Conservation (phyloP, 805 yeast species). For the Yamadazyma olivae region DNA sequence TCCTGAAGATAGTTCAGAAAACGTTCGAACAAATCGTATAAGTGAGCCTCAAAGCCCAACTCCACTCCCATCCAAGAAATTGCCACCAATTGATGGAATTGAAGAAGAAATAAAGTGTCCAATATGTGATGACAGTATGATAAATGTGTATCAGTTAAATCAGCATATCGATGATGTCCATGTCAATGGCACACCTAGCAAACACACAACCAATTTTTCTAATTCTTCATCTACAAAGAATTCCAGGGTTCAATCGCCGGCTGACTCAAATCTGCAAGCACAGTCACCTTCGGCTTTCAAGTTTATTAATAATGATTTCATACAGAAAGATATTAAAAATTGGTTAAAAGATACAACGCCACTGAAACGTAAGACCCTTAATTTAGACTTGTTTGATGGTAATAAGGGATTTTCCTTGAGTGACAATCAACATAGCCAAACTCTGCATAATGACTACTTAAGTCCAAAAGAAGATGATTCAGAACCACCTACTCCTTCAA, state of each 20-base stretch:
- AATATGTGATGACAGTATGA: slow-evolving; percentile 61
- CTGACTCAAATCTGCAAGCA: slow-evolving; percentile 5
- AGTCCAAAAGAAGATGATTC: background rate
- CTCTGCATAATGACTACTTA: too few species aligned
- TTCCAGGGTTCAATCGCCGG: background rate
- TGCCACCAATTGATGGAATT: background rate
- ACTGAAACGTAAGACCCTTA: slow-evolving; percentile 36
- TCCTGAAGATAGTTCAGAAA: slow-evolving; percentile 1
- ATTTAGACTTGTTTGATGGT: slow-evolving; percentile 50
- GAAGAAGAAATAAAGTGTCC: slow-evolving; percentile 48
- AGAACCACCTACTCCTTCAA: too few species aligned
- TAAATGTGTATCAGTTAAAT: slow-evolving; percentile 53
- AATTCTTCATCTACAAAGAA: background rate
- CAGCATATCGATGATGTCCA: slow-evolving; percentile 73
- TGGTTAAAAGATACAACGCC: slow-evolving; percentile 35
- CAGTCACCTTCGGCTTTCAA: slow-evolving; percentile 6
- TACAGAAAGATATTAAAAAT: slow-evolving; percentile 36
- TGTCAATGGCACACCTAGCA: slow-evolving; percentile 19
- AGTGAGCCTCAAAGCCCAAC: slow-evolving; percentile 1
- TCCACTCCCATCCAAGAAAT: background rate
- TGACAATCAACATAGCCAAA: too few species aligned
- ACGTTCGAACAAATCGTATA: slow-evolving; percentile 4
- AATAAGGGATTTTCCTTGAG: slow-evolving; percentile 32
- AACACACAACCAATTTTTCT: background rate
- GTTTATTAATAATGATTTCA: slow-evolving; percentile 15